Conservation (phyloP, 768 basidiomycete genomes). For the Lentinula lateritia region DNA sequence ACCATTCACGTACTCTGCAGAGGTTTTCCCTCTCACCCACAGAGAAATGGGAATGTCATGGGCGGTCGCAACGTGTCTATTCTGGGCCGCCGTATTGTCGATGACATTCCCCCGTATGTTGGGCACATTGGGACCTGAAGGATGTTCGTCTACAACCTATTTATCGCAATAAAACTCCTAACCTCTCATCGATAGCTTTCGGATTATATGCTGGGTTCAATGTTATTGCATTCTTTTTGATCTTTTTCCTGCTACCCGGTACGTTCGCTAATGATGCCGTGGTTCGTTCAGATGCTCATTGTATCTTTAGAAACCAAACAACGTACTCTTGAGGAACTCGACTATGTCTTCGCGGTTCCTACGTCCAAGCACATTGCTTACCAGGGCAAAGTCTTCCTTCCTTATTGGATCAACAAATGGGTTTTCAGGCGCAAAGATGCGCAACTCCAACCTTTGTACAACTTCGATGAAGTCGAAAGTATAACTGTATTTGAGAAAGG, state of each 20-base stretch:
- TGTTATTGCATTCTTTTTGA: slow-evolving; percentile 44
- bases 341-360: slow-evolving; percentile 49
- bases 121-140: slow-evolving; percentile 25
- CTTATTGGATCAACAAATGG: slow-evolving; percentile 46
- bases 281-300: background rate
- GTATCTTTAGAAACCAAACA: slow-evolving; percentile 39
- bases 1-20: slow-evolving; percentile 87
- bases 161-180: background rate
- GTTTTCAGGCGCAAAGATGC: slow-evolving; percentile 33
- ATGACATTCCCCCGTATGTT: slow-evolving; percentile 58
- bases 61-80: slow-evolving; percentile 47
- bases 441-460: slow-evolving; percentile 40
- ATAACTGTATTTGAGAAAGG: slow-evolving; percentile 40
- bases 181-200: slow-evolving; percentile 31
- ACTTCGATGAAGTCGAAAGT: slow-evolving; percentile 45
- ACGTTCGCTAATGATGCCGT: slow-evolving; percentile 13
- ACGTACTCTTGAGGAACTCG: slow-evolving; percentile 45
- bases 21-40: slow-evolving; percentile 83
- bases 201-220: slow-evolving; percentile 53
- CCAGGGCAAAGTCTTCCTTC: slow-evolving; percentile 38
- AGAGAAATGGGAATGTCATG: slow-evolving; percentile 59
- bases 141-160: background rate
- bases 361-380: slow-evolving; percentile 38
- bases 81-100: slow-evolving; percentile 50
- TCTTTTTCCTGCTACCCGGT: slow-evolving; percentile 53